Evolutionary conservation across 371 early-diverging fungal genomes (phyloP).

Genomic region (Lichtheimia hyalospora): DNA sequence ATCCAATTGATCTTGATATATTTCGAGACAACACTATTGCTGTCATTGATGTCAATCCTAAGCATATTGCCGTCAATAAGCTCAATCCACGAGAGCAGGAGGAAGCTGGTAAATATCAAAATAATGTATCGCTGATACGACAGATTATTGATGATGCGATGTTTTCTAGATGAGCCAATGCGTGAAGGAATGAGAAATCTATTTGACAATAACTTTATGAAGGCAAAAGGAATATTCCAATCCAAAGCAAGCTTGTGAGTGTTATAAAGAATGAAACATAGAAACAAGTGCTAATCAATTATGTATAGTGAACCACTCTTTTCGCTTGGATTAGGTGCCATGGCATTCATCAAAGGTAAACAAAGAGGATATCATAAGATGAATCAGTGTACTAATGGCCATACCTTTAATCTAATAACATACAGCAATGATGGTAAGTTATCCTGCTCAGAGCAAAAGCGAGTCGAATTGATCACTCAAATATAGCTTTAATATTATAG

Average conservation of each 20-base stretch:
- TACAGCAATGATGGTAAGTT: slow-evolving; percentile 16
- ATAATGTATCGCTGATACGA: not conserved
- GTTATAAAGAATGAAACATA: not conserved
- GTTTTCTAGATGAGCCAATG: slow-evolving; percentile 36
- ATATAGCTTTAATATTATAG: slow-evolving; percentile 18
- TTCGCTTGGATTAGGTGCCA: slow-evolving; percentile 47
- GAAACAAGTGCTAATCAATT: not conserved
- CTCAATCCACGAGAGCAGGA: slow-evolving; percentile 54
- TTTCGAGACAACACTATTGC: slow-evolving; percentile 19
- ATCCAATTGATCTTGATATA: slow-evolving; percentile 19
- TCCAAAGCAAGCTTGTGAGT: slow-evolving; percentile 34
- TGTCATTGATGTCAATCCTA: slow-evolving; percentile 14
- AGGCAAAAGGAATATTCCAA: slow-evolving; percentile 44
- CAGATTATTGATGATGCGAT: not conserved
- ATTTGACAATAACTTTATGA: slow-evolving; percentile 54
- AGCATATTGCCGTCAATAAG: slow-evolving; percentile 34
- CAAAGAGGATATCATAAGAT: too few species aligned
- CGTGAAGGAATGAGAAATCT: slow-evolving; percentile 40
- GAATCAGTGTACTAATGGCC: not conserved
- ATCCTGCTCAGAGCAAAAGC: not conserved
- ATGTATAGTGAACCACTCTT: slow-evolving; percentile 39
- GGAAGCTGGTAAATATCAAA: slow-evolving; percentile 35
- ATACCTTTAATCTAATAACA: not conserved
- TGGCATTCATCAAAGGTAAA: slow-evolving; percentile 49
- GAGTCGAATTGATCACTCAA: not conserved